Conservation (phyloP, 108 stramenopile species). For the Seminavis robusta region DNA sequence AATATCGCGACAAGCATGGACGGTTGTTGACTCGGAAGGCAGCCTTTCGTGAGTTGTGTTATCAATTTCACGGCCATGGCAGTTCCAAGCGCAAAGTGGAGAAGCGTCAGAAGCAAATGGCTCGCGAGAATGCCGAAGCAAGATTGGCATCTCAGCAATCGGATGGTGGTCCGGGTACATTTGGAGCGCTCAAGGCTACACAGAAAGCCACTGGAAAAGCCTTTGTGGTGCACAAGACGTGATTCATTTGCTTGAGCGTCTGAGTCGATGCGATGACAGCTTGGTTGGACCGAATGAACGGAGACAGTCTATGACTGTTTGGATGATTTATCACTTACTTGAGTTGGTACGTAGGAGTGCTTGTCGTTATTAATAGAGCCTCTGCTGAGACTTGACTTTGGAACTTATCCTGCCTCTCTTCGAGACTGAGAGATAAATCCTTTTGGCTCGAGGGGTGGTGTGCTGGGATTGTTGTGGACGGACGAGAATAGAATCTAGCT, state of each 20-base stretch:
- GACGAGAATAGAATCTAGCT: no score
- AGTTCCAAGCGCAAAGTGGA: constrained; percentile 94
- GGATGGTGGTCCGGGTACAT: constrained; percentile 53
- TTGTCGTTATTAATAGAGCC: no score
- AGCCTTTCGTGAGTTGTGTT: constrained; percentile 94
- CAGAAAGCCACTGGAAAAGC: constrained; percentile 92
- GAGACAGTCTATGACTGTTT: no score
- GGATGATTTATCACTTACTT: no score
- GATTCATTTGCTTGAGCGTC: constrained; percentile 6
- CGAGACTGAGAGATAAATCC: no score
- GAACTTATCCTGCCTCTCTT: no score
- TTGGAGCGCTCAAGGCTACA: constrained; percentile 85
- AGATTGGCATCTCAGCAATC: constrained; percentile 47
- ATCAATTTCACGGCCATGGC: constrained; percentile 97
- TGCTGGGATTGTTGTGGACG: no score
- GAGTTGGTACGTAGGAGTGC: no score
- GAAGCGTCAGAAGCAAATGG: constrained; percentile 75
- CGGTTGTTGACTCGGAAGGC: constrained; percentile 91
- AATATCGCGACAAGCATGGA: constrained; percentile 95
- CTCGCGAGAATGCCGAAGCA: constrained; percentile 67
- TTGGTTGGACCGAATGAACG: no score
- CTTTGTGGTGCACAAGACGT: constrained; percentile 87
- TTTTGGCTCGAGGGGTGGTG: no score
- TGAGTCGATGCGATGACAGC: no score
- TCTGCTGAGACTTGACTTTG: no score